Base-by-base conservation (phyloP, 2,329 filamentous ascomycete species). In the Trichoderma asperellum region DNA sequence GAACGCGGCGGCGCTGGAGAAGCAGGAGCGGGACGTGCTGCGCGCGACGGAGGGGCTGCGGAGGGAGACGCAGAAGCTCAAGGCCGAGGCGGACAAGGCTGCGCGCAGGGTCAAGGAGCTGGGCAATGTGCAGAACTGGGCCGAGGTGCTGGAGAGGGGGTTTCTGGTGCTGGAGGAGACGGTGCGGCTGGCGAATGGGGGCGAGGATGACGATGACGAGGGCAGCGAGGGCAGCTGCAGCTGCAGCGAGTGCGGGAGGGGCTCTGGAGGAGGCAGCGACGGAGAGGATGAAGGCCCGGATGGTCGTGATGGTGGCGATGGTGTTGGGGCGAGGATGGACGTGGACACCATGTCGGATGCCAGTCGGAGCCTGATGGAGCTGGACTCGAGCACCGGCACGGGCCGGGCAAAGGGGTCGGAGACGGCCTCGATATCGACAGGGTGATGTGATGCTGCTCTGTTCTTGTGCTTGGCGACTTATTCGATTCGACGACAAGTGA, bases 121-220 rank as follows among this genome's bases (percentile, higher is more conserved):
- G 71, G 92, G 92, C 29, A 90, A 94, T 77, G 87, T 95, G 76
- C 92, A 95, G 83, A 94, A 94, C 78, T 96, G 92, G 92, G 91
- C 92, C 27, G 92, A 96, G 85, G 88, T 94, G 80, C 83, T 95
- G 75, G 92, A 90, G 83, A 79, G 88, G 70, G 87, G 90, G 73
- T 89, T 91, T 72, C 72, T 90, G 68, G 84, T 89, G 56, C 76
- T 91, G 7, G 87, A 89, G 77, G 88, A 91, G 83, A 91, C 88
- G 53, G 77, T 91, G 74, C 80, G 88, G 73, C 76, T 90, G 68
- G 88, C 86, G 2, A 82, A 79, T 61, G 77, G 76, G 59, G 75
- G 74, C 49, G 70, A 67, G 66, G 77, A 77, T 63, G 47, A 29
- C 2, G 71, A 70, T 65, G 71, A 70, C 60, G 60, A 72, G 68